phyloP scores from a whole-genome alignment of 163 green algal genomes.

The Smithsoniella earleae region DNA sequence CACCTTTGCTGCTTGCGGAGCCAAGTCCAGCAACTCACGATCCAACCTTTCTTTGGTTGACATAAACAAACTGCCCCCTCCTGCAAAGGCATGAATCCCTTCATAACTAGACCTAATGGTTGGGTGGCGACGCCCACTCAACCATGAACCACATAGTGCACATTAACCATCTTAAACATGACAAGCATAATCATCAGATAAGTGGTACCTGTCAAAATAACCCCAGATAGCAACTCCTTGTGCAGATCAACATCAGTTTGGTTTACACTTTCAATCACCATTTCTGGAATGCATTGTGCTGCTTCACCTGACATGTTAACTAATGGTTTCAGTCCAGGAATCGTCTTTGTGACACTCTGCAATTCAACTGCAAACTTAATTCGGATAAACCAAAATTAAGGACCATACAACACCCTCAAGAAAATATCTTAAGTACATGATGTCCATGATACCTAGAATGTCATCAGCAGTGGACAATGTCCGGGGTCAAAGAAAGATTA shows the following conservation, averaged over 20 bases:
- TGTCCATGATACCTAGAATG: too few species aligned
- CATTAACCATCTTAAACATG: not conserved
- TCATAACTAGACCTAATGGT: not conserved
- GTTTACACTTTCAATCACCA: constrained; percentile 62
- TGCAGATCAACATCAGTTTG: constrained; percentile 82
- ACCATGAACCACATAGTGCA: not conserved
- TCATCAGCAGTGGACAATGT: too few species aligned
- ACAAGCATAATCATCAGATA: constrained; percentile 23
- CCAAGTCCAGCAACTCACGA: constrained; percentile 63
- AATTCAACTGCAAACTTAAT: too few species aligned
- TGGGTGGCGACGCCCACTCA: too few species aligned
- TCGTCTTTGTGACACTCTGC: constrained; percentile 7
- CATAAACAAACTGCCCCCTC: constrained; percentile 57
- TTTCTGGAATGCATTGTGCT: not conserved
- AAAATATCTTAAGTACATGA: too few species aligned
- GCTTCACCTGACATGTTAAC: not conserved
- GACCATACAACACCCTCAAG: too few species aligned
- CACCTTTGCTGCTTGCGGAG: constrained; percentile 59
- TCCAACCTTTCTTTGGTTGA: constrained; percentile 77
- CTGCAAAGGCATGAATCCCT: constrained; percentile 32
- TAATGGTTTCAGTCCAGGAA: constrained; percentile 9
- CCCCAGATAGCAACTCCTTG: constrained; percentile 74
- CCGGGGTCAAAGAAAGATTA: too few species aligned
- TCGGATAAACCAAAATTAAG: too few species aligned
- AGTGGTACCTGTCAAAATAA: constrained; percentile 61